Evolutionary conservation across 2,329 filamentous ascomycete genomes (phyloP), one percentile per base, ranked within the genome.

Genomic region (Plectosphaerella plurivora): DNA sequence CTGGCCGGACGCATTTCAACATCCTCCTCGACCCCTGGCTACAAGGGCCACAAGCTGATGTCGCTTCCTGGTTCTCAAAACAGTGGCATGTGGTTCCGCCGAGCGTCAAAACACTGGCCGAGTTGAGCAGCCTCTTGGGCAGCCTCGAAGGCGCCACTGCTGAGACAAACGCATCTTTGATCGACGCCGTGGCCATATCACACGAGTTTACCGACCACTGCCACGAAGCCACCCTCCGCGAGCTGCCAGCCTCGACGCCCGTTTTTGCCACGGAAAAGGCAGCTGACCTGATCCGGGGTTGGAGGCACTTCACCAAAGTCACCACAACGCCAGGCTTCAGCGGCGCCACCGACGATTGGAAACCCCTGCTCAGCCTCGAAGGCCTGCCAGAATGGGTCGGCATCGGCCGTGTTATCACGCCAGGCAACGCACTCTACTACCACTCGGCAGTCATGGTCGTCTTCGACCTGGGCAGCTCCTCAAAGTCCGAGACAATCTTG

Each of bases 191-290:
- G 3, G 73, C 74, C 25, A 72, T 87, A 33, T 81, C 75, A 15
- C 84, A 88, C 61, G 84, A 87, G 62, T 88, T 87, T 58, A 87
- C 84, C 1, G 84, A 88, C 60, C 85, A 87, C 61, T 87, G 83
- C 64, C 83, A 88, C 60, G 73, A 78, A 54, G 73, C 78, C 3
- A 88, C 84, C 14, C 68, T 88, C 24, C 63, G 77, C 44, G 76
- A 85, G 58, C 65, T 87, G 4, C 69, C 79, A 6, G 57, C 59
- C 1, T 64, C 72, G 44, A 78, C 83, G 4, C 82, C 83, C 0
- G 72, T 88, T 1, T 78, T 86, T 53, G 83, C 83, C 12, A 77
- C 80, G 3, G 73, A 77, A 59, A 77, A 82, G 64, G 84, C 84
- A 0, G 80, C 78, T 0, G 69, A 69, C 12, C 68, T 84, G 18